phyloP scores from a whole-genome alignment of 805 yeast species.

The Priceomyces melissophilus region DNA sequence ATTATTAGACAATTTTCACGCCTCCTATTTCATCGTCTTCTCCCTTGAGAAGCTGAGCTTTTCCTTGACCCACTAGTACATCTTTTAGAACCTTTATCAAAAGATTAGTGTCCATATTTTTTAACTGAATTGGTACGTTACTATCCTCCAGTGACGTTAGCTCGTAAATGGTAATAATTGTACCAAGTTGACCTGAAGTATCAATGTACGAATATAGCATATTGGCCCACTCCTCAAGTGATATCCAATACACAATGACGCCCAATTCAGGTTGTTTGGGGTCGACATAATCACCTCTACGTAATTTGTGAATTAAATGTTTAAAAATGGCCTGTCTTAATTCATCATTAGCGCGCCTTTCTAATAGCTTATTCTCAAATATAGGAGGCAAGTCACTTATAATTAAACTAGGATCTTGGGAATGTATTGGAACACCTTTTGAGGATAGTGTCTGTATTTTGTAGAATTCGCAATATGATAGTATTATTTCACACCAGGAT shows the following conservation, averaged over 20 bases:
- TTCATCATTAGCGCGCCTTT: slow-evolving; percentile 52
- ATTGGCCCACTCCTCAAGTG: slow-evolving; percentile 44
- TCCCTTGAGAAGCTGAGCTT: slow-evolving; percentile 70
- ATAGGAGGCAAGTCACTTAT: slow-evolving; percentile 28
- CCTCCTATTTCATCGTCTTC: slow-evolving; percentile 65
- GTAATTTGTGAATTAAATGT: slow-evolving; percentile 49
- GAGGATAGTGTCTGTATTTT: slow-evolving; percentile 33
- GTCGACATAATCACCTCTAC: slow-evolving; percentile 55
- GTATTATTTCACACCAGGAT: slow-evolving; percentile 71
- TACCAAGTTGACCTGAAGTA: slow-evolving; percentile 70
- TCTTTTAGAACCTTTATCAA: slow-evolving; percentile 51
- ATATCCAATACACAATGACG: slow-evolving; percentile 58
- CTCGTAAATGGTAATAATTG: slow-evolving; percentile 81
- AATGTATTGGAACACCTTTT: slow-evolving; percentile 26
- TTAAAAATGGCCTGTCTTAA: slow-evolving; percentile 54
- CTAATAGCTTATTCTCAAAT: slow-evolving; percentile 51
- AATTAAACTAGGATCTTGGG: slow-evolving; percentile 20
- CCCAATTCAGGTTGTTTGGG: slow-evolving; percentile 61
- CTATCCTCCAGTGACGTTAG: slow-evolving; percentile 61
- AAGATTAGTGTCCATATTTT: slow-evolving; percentile 56
- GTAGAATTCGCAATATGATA: slow-evolving; percentile 56
- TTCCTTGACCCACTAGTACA: slow-evolving; percentile 59
- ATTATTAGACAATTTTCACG: slow-evolving; percentile 57
- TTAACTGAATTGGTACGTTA: slow-evolving; percentile 54
- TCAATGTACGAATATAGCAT: slow-evolving; percentile 42